Percentiles rank a stretch among this genome's conserved stretches.
phyloP scores from a whole-genome alignment of 257 asterid species.

The Ehretia macrophylla region DNA sequence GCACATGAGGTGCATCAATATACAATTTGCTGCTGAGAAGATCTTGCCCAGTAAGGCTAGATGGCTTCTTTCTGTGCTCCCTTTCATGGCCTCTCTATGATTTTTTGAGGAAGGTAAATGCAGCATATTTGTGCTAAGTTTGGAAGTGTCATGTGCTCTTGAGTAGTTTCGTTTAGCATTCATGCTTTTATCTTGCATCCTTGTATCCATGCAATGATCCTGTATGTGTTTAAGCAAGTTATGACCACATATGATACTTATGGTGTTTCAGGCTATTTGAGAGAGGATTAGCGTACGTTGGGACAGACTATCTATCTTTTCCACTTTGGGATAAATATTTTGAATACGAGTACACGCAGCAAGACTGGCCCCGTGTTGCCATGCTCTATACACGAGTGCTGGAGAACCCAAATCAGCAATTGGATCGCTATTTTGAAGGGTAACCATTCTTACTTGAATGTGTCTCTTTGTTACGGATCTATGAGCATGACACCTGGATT shows the following conservation, averaged over 20 bases:
- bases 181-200: conserved; percentile 30
- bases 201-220: conserved; percentile 24
- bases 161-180: conserved; percentile 46
- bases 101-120: conserved; percentile 84
- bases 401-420: conserved; percentile 88
- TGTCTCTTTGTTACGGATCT: background rate
- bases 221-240: conserved; percentile 18
- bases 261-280: conserved; percentile 80
- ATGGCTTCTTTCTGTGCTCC: conserved; percentile 62
- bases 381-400: conserved; percentile 73
- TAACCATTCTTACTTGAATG: conserved; percentile 25
- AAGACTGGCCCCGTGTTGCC: conserved; percentile 85
- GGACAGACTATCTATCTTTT: conserved; percentile 85
- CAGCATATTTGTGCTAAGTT: conserved; percentile 41
- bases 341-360: conserved; percentile 84
- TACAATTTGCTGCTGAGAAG: conserved; percentile 68
- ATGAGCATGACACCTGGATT: background rate
- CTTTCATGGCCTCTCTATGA: conserved; percentile 76
- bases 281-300: conserved; percentile 93
- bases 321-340: conserved; percentile 97
- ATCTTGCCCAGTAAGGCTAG: conserved; percentile 70
- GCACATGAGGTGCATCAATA: conserved; percentile 89
- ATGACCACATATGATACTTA: conserved; percentile 15
- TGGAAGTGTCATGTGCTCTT: conserved; percentile 55
- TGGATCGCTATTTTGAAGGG: conserved; percentile 98